A percentile compares a stretch with the other conserved stretches of the same genome.
phyloP scores from a whole-genome alignment of 768 basidiomycete species.

The Gloeopeniophorella convolvens region DNA sequence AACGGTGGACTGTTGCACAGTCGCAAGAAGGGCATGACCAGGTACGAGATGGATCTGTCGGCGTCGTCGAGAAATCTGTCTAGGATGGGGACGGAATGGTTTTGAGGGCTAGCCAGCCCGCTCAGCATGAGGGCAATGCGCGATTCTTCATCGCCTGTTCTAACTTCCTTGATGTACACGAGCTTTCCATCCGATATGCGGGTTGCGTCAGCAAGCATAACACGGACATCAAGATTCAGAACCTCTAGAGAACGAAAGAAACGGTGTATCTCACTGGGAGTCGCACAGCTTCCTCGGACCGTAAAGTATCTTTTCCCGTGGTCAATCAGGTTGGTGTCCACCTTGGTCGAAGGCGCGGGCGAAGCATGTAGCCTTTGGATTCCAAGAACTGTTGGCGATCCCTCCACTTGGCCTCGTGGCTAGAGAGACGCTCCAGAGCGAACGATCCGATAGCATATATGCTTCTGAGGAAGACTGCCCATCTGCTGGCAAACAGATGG shows the following conservation, averaged over 20 bases:
- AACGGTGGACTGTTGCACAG: neutral
- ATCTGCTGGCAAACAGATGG: too few species aligned
- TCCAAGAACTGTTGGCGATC: conserved; percentile 11
- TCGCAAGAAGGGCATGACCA: conserved; percentile 18
- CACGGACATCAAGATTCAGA: neutral
- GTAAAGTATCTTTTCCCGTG: neutral
- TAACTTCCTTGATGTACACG: conserved; percentile 29
- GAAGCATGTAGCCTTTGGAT: conserved; percentile 19
- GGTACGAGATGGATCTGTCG: conserved; percentile 4
- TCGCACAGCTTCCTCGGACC: neutral
- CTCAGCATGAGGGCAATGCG: conserved; percentile 16
- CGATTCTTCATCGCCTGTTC: conserved; percentile 12
- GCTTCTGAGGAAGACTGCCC: too few species aligned
- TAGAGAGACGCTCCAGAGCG: too few species aligned
- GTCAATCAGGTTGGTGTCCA: conserved; percentile 21
- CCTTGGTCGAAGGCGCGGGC: conserved; percentile 13
- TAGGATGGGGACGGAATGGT: conserved; percentile 16
- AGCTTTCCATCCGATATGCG: conserved; percentile 24
- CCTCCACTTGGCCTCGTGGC: conserved; percentile 11
- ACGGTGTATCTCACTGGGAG: conserved; percentile 2
- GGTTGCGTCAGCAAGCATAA: conserved; percentile 27
- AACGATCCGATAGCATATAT: too few species aligned
- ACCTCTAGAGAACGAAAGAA: neutral
- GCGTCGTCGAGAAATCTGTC: conserved; percentile 4
- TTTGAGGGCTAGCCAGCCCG: neutral